Base-by-base conservation (phyloP, 441 rosid species). In the Bruguiera hainesii region DNA sequence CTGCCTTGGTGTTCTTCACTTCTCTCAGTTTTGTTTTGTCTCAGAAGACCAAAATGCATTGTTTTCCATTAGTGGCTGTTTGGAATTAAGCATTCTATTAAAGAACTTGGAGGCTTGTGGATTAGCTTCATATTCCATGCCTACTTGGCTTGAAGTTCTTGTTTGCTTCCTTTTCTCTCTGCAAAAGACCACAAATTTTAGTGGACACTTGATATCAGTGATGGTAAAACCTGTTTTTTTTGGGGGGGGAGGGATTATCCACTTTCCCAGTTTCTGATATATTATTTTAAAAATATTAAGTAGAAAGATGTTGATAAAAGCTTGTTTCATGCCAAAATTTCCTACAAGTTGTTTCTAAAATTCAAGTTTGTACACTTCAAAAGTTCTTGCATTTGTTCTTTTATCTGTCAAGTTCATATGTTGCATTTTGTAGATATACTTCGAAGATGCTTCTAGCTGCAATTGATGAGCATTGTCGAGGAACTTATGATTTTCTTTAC, bases 371-470 rank as follows among this genome's bases (percentile, higher is more conserved):
- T 67, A 48, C 52, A 56, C 26, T 61, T 20, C 25, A 23, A 31
- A 53, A 20, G 67, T 66, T 31, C 20, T 69, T 31, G 31, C 7
- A 25, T 49, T 31, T 56, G 5, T 53, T 65, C 28, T n/a, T 16
- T 52, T 26, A 15, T 61, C 5, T 26, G 31, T 56, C 26, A 9
- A 35, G 62, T 71, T 64, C 51, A 49, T 50, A 31, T 30, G 30
- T 67, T 63, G 56, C 48, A 21, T 71, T 55, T 64, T 61, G 37
- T 81, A 89, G 91, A 80, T 89, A 89, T 52, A 87, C 90, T 58
- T 87, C 96, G 21, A 89, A 89, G 80, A 87, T 89, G 92, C 82
- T 87, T 60, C 72, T 89, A 78, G 87, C 90, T 73, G 89, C 96
- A 51, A 87, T 87, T 60, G 92, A 88, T 72, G 89, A 88, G 67